A percentile compares a stretch with the other conserved stretches of the same genome.
Evolutionary conservation across 768 basidiomycete genomes (phyloP).

Genomic region (Termitomyces eurrhizus): DNA sequence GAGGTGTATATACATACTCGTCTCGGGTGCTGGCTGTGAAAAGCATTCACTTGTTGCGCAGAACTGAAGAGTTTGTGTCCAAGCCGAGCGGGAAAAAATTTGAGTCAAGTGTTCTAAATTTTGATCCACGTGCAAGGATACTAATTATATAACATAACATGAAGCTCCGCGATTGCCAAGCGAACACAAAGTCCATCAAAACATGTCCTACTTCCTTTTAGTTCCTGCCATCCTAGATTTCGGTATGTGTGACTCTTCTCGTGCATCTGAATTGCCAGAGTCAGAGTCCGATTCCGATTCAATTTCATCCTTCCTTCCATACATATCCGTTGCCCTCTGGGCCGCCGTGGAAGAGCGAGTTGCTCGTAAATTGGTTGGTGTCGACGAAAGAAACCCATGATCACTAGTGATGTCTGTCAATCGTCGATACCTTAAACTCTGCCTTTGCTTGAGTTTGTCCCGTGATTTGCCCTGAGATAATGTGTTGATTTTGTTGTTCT

Average conservation of each 20-base stretch:
- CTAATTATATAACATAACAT: slow-evolving; percentile 46
- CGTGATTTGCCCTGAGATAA: slow-evolving; percentile 21
- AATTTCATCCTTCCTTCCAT: slow-evolving; percentile 32
- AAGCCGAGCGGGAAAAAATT: slow-evolving; percentile 6
- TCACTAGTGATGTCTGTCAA: slow-evolving; percentile 54
- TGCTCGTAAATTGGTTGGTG: slow-evolving; percentile 28
- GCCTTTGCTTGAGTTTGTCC: slow-evolving; percentile 12
- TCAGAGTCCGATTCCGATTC: slow-evolving; percentile 41
- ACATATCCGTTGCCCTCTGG: slow-evolving; percentile 31
- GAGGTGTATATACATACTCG: slow-evolving; percentile 55
- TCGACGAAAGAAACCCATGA: slow-evolving; percentile 25
- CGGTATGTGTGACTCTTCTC: slow-evolving; percentile 57
- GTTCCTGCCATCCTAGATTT: slow-evolving; percentile 49
- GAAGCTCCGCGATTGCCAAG: background rate
- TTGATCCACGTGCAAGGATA: slow-evolving; percentile 9
- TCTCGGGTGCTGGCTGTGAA: slow-evolving; percentile 86
- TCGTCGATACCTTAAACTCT: slow-evolving; percentile 33
- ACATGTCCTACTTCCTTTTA: slow-evolving; percentile 11
- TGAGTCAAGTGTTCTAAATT: slow-evolving; percentile 13
- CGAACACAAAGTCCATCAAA: background rate
- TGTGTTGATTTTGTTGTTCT: slow-evolving; percentile 31
- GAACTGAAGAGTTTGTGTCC: slow-evolving; percentile 14
- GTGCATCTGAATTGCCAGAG: slow-evolving; percentile 38
- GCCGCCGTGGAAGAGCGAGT: slow-evolving; percentile 21
- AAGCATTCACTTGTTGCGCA: slow-evolving; percentile 52